A percentile compares a stretch with the other conserved stretches of the same genome.
Conservation (phyloP, 495 filamentous ascomycete species). For the Penicillium canariense region DNA sequence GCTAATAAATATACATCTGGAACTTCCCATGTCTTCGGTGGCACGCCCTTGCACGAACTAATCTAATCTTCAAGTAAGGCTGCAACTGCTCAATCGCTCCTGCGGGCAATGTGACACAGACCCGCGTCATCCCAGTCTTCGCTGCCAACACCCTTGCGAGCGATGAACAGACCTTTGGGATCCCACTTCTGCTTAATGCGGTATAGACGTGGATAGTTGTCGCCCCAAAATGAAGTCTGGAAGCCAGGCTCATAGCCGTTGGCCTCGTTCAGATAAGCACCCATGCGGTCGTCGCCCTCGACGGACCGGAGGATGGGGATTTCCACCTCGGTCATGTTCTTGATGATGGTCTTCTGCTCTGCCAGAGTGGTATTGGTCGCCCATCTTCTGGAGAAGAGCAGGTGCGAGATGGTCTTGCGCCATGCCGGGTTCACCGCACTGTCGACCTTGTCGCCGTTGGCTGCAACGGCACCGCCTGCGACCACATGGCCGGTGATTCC, state of each 20-base stretch:
- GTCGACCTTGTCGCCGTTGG: slow-evolving; percentile 26
- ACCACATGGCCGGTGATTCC: slow-evolving; percentile 27
- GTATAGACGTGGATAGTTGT: slow-evolving; percentile 45
- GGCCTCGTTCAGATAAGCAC: slow-evolving; percentile 52
- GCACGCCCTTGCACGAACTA: too few species aligned
- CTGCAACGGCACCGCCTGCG: slow-evolving; percentile 31
- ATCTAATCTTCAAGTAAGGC: neutral
- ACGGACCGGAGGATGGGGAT: slow-evolving; percentile 44
- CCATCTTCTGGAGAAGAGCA: slow-evolving; percentile 21
- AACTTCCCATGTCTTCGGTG: neutral
- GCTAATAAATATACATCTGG: neutral
- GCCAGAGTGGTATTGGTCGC: slow-evolving; percentile 18
- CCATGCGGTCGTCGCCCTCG: slow-evolving; percentile 30
- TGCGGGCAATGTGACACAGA: slow-evolving; percentile 16
- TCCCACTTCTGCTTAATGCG: slow-evolving; percentile 41
- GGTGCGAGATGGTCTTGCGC: slow-evolving; percentile 31
- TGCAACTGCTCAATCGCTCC: neutral
- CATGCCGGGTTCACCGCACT: slow-evolving; percentile 40
- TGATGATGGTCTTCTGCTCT: slow-evolving; percentile 30
- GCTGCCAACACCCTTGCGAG: slow-evolving; percentile 30
- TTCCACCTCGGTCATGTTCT: slow-evolving; percentile 38
- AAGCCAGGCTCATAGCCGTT: slow-evolving; percentile 45
- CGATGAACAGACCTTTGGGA: slow-evolving; percentile 28
- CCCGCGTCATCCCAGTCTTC: slow-evolving; percentile 36
- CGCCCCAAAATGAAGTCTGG: slow-evolving; percentile 49